These are phyloP conservation scores for Corchorus olitorius DNA, from an alignment of 345 rosid species.

Conservation along the genomic window DNA sequence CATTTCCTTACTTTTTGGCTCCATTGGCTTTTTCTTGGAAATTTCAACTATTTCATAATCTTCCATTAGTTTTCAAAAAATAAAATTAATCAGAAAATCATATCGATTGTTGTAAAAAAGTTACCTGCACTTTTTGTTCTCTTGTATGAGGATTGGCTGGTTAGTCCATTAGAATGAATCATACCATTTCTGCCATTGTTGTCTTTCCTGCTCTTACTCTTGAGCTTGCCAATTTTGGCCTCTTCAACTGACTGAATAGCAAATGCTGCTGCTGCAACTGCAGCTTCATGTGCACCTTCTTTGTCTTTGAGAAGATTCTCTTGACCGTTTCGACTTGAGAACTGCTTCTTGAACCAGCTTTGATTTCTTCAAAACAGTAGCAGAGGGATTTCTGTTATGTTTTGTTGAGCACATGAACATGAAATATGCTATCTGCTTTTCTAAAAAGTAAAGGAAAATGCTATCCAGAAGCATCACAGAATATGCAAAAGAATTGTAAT, in stretches of 20 bases:
- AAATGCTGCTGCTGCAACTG: conserved; percentile 42
- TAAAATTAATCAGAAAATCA: neutral
- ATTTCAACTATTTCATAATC: conserved; percentile 9
- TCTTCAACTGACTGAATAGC: conserved; percentile 38
- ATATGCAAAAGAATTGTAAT: neutral
- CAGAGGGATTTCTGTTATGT: neutral
- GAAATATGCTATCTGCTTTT: neutral
- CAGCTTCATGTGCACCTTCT: conserved; percentile 24
- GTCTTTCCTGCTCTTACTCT: conserved; percentile 4
- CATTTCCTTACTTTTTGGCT: conserved; percentile 6
- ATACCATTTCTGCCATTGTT: neutral
- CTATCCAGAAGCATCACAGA: neutral
- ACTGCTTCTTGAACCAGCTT: conserved; percentile 21
- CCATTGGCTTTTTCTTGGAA: conserved; percentile 16
- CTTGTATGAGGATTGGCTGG: conserved; percentile 19
- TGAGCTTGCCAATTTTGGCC: conserved; percentile 13
- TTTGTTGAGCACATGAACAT: neutral
- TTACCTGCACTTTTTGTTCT: conserved; percentile 28
- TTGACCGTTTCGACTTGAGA: neutral
- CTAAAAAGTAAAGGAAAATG: neutral
- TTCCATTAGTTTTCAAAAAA: conserved; percentile 5
- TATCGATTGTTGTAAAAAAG: neutral
- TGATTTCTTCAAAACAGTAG: neutral
- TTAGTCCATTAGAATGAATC: conserved; percentile 10
- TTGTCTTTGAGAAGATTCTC: conserved; percentile 21